Evolutionary conservation across 345 rosid genomes (phyloP).

Genomic region (Anacardium occidentale): DNA sequence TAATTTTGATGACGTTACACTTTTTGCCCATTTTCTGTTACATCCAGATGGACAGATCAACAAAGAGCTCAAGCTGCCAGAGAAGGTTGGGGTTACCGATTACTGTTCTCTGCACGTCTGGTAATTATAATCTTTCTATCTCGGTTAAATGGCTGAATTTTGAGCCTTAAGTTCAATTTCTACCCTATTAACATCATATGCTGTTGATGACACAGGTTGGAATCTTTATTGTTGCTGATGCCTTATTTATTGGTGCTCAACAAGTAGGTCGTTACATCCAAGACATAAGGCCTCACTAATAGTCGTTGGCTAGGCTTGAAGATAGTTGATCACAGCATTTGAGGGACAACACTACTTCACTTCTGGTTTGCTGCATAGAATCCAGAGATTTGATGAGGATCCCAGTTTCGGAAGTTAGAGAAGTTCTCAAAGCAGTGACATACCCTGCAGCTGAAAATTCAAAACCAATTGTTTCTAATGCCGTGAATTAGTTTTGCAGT

Average conservation of each 20-base stretch:
- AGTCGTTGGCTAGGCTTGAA: constrained; percentile 16
- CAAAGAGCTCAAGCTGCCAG: constrained; percentile 87
- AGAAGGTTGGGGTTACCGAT: constrained; percentile 89
- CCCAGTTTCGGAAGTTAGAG: constrained; percentile 29
- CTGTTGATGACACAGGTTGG: constrained; percentile 51
- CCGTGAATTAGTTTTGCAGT: background rate
- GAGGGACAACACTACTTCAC: constrained; percentile 4
- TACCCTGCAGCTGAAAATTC: background rate
- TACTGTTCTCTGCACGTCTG: constrained; percentile 75
- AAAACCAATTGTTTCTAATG: background rate
- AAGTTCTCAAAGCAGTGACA: constrained; percentile 26
- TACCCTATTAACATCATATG: constrained; percentile 5
- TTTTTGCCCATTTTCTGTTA: constrained; percentile 7
- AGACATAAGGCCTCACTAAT: constrained; percentile 64
- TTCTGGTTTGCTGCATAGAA: constrained; percentile 2
- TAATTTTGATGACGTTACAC: background rate
- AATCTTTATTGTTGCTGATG: constrained; percentile 68
- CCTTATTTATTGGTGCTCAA: constrained; percentile 72
- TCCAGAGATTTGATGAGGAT: constrained; percentile 13
- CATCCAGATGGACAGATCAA: constrained; percentile 88
- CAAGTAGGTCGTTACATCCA: constrained; percentile 68
- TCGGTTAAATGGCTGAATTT: background rate
- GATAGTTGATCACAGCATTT: constrained; percentile 13
- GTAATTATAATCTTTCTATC: constrained; percentile 33
- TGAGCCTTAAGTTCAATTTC: background rate